Conservation (phyloP, 2,329 filamentous ascomycete genomes). For the Emmonsiellopsis sp. region DNA sequence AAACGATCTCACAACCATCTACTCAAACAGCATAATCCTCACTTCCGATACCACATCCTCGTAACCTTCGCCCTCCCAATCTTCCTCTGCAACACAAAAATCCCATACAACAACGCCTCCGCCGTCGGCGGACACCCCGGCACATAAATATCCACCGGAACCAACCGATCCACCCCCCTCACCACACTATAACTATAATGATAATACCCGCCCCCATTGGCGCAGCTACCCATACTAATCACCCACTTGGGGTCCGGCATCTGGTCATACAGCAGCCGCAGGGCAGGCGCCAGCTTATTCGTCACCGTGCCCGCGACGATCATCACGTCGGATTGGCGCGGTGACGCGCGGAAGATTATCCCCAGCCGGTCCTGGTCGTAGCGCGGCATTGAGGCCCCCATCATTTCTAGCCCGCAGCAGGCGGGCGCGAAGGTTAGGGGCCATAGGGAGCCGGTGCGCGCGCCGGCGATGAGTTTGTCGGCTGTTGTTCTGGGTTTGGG, state of each 20-base stretch:
- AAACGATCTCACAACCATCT: too few relatives aligned
- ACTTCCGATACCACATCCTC: slow-evolving; percentile 49
- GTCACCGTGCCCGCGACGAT: slow-evolving; percentile 87
- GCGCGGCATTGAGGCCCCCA: slow-evolving; percentile 78
- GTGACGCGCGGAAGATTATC: slow-evolving; percentile 84
- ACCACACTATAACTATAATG: slow-evolving; percentile 76
- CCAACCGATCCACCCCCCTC: slow-evolving; percentile 65
- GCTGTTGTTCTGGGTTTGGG: too few relatives aligned
- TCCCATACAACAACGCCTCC: slow-evolving; percentile 48
- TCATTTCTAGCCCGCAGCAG: slow-evolving; percentile 88
- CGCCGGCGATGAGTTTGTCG: slow-evolving; percentile 76
- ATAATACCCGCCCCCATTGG: slow-evolving; percentile 79
- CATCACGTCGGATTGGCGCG: slow-evolving; percentile 84
- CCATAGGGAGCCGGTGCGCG: slow-evolving; percentile 75
- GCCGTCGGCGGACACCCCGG: slow-evolving; percentile 57
- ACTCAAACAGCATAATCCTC: slow-evolving; percentile 6
- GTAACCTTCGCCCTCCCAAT: slow-evolving; percentile 48
- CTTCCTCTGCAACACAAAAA: slow-evolving; percentile 70
- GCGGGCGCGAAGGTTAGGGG: slow-evolving; percentile 82
- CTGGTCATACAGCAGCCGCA: slow-evolving; percentile 89
- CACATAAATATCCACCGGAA: slow-evolving; percentile 73
- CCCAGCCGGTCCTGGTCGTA: slow-evolving; percentile 85
- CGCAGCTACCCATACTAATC: slow-evolving; percentile 74
- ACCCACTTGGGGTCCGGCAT: slow-evolving; percentile 91
- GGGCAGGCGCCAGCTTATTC: slow-evolving; percentile 91